phyloP scores from a whole-genome alignment of 192 early-diverging fungal genomes.

The Coemansia sp. region DNA sequence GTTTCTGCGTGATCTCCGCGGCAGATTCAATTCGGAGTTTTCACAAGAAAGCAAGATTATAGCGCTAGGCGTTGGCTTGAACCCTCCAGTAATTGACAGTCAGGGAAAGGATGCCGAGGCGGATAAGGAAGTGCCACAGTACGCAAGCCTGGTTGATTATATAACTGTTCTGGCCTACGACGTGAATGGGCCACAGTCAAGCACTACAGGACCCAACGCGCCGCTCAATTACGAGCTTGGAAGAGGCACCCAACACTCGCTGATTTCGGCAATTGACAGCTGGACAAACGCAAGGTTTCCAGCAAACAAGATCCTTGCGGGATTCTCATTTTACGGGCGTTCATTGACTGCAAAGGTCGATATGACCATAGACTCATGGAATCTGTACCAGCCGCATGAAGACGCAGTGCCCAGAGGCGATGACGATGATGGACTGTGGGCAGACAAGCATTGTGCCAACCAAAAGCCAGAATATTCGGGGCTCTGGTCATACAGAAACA shows the following conservation, averaged over 20 bases:
- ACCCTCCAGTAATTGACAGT: constrained; percentile 48
- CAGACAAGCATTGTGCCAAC: constrained; percentile 23
- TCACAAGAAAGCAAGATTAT: constrained; percentile 52
- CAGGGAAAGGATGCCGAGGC: not conserved
- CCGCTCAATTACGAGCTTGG: constrained; percentile 51
- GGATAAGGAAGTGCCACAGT: constrained; percentile 55
- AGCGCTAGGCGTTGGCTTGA: constrained; percentile 63
- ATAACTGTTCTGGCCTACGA: constrained; percentile 74
- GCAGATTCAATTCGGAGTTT: constrained; percentile 48
- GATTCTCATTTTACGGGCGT: constrained; percentile 65
- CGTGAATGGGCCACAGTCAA: constrained; percentile 55
- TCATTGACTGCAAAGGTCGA: constrained; percentile 20
- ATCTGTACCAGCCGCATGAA: constrained; percentile 39
- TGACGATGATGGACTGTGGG: constrained; percentile 47
- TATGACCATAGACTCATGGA: constrained; percentile 35
- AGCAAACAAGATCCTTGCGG: constrained; percentile 57
- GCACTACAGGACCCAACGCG: constrained; percentile 63
- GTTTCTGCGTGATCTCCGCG: constrained; percentile 62
- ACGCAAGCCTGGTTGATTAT: constrained; percentile 62
- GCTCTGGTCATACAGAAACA: constrained; percentile 62
- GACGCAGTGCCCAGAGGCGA: constrained; percentile 57
- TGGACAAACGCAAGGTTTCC: constrained; percentile 65
- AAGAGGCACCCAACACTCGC: constrained; percentile 35
- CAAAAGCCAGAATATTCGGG: constrained; percentile 37
- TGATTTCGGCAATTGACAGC: constrained; percentile 50